Conservation (phyloP, 208 protist genomes). For the Trypanosoma caninum region DNA sequence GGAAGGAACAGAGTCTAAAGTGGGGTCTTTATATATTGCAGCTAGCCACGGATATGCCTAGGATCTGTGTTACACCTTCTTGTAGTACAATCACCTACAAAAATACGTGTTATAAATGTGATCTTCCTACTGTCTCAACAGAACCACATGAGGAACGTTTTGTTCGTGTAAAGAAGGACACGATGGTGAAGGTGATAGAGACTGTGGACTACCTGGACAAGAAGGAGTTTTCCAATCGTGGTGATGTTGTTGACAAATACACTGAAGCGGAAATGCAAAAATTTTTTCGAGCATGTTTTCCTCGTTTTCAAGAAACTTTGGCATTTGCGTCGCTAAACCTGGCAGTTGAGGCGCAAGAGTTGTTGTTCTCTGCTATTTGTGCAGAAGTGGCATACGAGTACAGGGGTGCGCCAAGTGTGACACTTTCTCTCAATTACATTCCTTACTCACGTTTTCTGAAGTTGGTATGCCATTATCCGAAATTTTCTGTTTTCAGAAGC, state of each 20-base stretch:
- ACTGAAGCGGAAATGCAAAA: slow-evolving; percentile 34
- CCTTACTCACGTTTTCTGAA: slow-evolving; percentile 63
- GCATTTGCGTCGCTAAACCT: slow-evolving; percentile 38
- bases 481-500: slow-evolving; percentile 67
- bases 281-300: slow-evolving; percentile 48
- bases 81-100: slow-evolving; percentile 52
- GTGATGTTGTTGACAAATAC: slow-evolving; percentile 29
- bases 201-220: slow-evolving; percentile 42
- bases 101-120: slow-evolving; percentile 42
- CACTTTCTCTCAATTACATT: slow-evolving; percentile 58
- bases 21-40: slow-evolving; percentile 74
- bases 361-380: slow-evolving; percentile 57
- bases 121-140: slow-evolving; percentile 56
- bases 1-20: slow-evolving; percentile 31
- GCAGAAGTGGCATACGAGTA: slow-evolving; percentile 70
- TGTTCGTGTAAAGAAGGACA: slow-evolving; percentile 33
- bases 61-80: slow-evolving; percentile 42
- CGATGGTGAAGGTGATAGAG: slow-evolving; percentile 28
- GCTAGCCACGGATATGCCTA: slow-evolving; percentile 51
- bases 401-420: slow-evolving; percentile 44
- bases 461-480: slow-evolving; percentile 28
- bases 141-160: slow-evolving; percentile 48
- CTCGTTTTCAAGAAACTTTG: slow-evolving; percentile 40
- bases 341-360: slow-evolving; percentile 30
- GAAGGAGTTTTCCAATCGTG: slow-evolving; percentile 30